Conservation (phyloP, 108 stramenopile species). For the Fragilaria radians region DNA sequence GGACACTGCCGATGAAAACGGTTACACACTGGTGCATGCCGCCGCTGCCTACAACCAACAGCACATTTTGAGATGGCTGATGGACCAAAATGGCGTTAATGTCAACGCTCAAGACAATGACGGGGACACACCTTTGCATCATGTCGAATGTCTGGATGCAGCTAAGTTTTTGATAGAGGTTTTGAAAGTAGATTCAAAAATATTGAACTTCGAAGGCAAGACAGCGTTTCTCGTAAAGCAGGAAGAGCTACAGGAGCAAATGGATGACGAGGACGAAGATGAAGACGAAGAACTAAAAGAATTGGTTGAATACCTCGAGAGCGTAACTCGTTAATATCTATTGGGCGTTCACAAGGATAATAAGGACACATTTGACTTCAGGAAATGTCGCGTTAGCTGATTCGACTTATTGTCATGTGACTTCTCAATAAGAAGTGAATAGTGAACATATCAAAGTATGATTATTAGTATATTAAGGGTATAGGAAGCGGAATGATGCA, state of each 20-base stretch:
- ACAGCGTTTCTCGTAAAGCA: slow-evolving; percentile 41
- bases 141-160: slow-evolving; percentile 34
- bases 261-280: slow-evolving; percentile 41
- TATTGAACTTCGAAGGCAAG: slow-evolving; percentile 32
- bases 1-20: slow-evolving; percentile 40
- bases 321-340: no score
- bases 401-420: no score
- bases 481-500: no score
- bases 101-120: slow-evolving; percentile 4
- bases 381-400: no score
- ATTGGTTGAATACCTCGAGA: slow-evolving; percentile 29
- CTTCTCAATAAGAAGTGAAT: no score
- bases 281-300: slow-evolving; percentile 37
- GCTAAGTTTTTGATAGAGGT: slow-evolving; percentile 33
- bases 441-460: no score
- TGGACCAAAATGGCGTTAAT: slow-evolving; percentile 7
- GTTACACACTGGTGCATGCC: slow-evolving; percentile 56
- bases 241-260: slow-evolving; percentile 45
- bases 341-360: no score
- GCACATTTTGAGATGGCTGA: slow-evolving; percentile 30
- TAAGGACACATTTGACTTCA: no score
- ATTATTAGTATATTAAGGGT: no score
- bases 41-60: slow-evolving; percentile 55
- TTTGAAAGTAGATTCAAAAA: slow-evolving; percentile 16
- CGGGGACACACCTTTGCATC: slow-evolving; percentile 53